Evolutionary conservation across 225 moss, liverwort and hornwort genomes (phyloP).

Genomic region (Marchantia paleacea): DNA sequence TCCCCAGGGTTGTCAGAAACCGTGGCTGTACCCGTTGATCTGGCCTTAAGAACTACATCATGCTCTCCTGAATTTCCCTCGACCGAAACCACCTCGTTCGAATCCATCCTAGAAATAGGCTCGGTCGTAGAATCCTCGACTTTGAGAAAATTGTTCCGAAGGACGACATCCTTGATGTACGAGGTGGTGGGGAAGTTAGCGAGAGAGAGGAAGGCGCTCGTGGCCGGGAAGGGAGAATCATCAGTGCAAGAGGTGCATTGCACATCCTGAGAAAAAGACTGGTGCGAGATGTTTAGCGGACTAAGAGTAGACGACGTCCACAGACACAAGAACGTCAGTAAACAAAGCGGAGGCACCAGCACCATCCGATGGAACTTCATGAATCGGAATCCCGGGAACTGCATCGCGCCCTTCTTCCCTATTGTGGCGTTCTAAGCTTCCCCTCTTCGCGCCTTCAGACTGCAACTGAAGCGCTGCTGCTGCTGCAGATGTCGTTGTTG

Average conservation of each 20-base stretch:
- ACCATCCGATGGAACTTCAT: constrained; percentile 40
- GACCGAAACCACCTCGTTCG: constrained; percentile 18
- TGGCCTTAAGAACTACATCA: not conserved
- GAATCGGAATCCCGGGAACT: constrained; percentile 20
- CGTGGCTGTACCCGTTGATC: not conserved
- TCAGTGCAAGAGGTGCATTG: constrained; percentile 38
- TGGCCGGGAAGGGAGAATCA: constrained; percentile 12
- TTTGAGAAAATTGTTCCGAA: constrained; percentile 33
- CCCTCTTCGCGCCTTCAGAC: too few species aligned
- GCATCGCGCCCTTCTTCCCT: not conserved
- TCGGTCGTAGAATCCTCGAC: constrained; percentile 38
- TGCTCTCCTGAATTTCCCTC: not conserved
- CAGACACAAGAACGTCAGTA: constrained; percentile 37
- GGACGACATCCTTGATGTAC: constrained; percentile 36
- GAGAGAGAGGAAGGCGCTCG: constrained; percentile 34
- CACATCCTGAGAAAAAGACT: constrained; percentile 32
- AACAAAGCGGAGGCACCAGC: constrained; percentile 34
- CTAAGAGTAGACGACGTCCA: constrained; percentile 36
- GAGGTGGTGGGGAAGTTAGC: constrained; percentile 37
- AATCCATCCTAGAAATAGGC: constrained; percentile 2
- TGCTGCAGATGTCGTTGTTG: too few species aligned
- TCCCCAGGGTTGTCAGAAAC: not conserved
- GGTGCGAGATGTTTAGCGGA: constrained; percentile 23
- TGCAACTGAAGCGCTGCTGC: too few species aligned
- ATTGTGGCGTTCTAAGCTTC: too few species aligned